Percentiles rank a stretch among this genome's conserved stretches.
Conservation (phyloP, 495 filamentous ascomycete species). For the Chaetomium tenue region DNA sequence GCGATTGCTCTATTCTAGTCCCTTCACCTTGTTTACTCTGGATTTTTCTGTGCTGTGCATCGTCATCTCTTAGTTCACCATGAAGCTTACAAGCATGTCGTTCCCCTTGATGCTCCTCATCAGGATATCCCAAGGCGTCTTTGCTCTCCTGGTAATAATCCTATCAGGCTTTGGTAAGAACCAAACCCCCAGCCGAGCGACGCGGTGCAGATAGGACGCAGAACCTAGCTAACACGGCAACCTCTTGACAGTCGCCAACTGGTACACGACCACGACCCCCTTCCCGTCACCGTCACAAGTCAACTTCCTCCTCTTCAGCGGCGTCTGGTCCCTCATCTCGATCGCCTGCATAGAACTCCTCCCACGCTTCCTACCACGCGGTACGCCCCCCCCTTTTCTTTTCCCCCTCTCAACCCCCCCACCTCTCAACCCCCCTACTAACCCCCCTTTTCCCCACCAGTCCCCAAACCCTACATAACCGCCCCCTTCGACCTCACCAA, state of each 20-base stretch:
- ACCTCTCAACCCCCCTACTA: conserved; percentile 18
- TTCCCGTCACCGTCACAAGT: conserved; percentile 54
- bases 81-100: conserved; percentile 23
- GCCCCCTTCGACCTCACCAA: conserved; percentile 63
- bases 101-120: conserved; percentile 34
- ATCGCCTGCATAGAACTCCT: conserved; percentile 63
- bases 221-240: conserved; percentile 21
- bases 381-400: conserved; percentile 30
- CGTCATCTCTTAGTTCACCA: neutral
- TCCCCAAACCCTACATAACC: conserved; percentile 58
- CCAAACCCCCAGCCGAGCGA: neutral
- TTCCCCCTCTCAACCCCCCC: neutral
- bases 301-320: conserved; percentile 70
- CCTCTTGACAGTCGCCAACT: conserved; percentile 44
- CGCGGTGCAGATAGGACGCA: neutral
- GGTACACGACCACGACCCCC: conserved; percentile 50
- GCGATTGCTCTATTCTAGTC: neutral
- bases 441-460: conserved; percentile 32
- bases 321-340: conserved; percentile 64
- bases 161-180: conserved; percentile 68
- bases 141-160: conserved; percentile 64
- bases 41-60: conserved; percentile 12
- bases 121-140: conserved; percentile 55
- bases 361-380: conserved; percentile 51
- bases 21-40: neutral